Evolutionary conservation across 495 filamentous ascomycete genomes (phyloP).

Genomic region (Talaromyces liani): DNA sequence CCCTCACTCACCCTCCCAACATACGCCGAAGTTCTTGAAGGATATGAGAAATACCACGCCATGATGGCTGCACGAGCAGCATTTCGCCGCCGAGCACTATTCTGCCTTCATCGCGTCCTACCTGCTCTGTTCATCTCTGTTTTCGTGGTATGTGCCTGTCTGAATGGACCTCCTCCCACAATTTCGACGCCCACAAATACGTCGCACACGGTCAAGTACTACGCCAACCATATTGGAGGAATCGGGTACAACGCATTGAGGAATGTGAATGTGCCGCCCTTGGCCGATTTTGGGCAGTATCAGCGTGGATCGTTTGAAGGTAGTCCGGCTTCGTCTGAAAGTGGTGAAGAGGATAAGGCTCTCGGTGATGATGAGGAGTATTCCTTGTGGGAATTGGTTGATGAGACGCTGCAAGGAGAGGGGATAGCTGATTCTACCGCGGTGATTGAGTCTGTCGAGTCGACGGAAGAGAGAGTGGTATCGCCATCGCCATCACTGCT

Average conservation of each 20-base stretch:
- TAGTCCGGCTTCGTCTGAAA: neutral
- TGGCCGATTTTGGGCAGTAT: neutral
- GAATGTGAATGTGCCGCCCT: neutral
- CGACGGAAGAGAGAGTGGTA: neutral
- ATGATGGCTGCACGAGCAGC: neutral
- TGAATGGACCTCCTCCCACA: neutral
- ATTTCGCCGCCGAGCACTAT: neutral
- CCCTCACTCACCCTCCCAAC: neutral
- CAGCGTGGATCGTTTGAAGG: neutral
- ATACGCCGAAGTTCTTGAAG: neutral
- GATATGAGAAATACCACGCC: neutral
- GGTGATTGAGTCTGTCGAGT: neutral
- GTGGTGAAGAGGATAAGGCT: neutral
- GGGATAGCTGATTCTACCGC: neutral
- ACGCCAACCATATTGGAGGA: neutral
- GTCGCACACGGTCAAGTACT: neutral
- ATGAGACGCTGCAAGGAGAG: neutral
- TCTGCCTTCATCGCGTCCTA: neutral
- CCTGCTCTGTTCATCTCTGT: neutral
- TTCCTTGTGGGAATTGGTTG: neutral
- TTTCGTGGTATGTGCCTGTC: neutral
- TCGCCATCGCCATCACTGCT: neutral
- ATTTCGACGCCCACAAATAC: neutral
- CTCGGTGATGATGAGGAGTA: neutral
- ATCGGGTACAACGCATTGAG: neutral